These are phyloP conservation scores for Neurospora sp. DNA, from an alignment of 495 filamentous ascomycete species.

Conservation along the genomic window DNA sequence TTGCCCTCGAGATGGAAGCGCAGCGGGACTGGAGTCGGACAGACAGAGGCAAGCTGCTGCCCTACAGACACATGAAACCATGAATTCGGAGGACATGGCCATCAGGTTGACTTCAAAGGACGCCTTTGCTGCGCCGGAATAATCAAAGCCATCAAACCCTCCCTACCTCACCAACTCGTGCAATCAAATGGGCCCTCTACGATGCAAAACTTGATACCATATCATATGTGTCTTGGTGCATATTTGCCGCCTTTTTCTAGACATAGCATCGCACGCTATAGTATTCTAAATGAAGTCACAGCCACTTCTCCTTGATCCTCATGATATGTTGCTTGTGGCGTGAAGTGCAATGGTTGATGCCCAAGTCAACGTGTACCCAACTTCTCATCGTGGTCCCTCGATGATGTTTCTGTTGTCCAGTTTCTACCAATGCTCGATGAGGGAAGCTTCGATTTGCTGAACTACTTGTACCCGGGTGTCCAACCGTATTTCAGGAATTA, in stretches of 20 bases:
- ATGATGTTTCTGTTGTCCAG: background rate
- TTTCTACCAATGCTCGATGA: background rate
- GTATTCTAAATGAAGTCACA: background rate
- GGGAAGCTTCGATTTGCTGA: background rate
- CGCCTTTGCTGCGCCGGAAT: background rate
- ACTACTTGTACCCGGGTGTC: no score
- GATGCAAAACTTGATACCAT: background rate
- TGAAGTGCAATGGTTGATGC: background rate
- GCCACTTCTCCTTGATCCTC: background rate
- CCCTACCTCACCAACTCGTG: background rate
- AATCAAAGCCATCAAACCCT: background rate
- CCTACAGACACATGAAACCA: background rate
- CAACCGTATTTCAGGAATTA: no score
- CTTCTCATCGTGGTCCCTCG: background rate
- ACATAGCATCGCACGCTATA: background rate
- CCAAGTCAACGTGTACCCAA: background rate
- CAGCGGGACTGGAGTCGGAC: background rate
- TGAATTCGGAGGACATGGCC: background rate
- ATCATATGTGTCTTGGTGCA: background rate
- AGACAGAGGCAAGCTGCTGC: background rate
- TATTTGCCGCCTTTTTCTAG: background rate
- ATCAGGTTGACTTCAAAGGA: background rate
- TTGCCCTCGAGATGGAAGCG: background rate
- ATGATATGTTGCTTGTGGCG: background rate
- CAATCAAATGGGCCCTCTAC: background rate